These are phyloP conservation scores for Takashimella tepidaria DNA, from an alignment of 1,284 basidiomycete genomes.

Conservation along the genomic window DNA sequence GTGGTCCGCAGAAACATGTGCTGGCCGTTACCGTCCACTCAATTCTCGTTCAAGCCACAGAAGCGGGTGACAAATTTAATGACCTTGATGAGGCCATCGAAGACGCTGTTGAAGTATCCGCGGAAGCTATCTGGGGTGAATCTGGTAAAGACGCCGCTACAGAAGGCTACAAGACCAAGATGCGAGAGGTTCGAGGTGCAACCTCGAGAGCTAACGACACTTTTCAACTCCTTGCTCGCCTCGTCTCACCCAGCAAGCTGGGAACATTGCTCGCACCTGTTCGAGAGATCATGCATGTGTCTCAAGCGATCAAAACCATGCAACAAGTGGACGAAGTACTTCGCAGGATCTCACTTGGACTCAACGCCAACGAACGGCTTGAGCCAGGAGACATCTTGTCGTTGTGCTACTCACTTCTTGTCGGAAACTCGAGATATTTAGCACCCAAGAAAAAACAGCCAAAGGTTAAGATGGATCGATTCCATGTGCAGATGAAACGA, in stretches of 20 bases:
- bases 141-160: constrained; percentile 84
- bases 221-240: constrained; percentile 71
- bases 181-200: constrained; percentile 79
- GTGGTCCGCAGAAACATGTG: constrained; percentile 92
- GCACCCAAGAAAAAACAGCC: constrained; percentile 40
- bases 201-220: constrained; percentile 75
- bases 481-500: constrained; percentile 72
- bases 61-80: constrained; percentile 55
- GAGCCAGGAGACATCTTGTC: constrained; percentile 67
- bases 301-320: constrained; percentile 76
- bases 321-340: constrained; percentile 83
- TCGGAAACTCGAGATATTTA: constrained; percentile 77
- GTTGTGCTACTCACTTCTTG: constrained; percentile 84
- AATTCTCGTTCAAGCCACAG: constrained; percentile 65
- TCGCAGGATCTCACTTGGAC: constrained; percentile 71
- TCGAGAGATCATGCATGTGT: constrained; percentile 79
- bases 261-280: constrained; percentile 73
- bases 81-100: constrained; percentile 72
- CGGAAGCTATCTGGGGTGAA: constrained; percentile 92
- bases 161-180: constrained; percentile 91
- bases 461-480: constrained; percentile 53
- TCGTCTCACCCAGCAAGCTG: constrained; percentile 69
- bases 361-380: constrained; percentile 77
- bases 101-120: constrained; percentile 72
- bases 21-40: constrained; percentile 81